These are phyloP conservation scores for Aspergillus kassunensis DNA, from an alignment of 495 filamentous ascomycete genomes.

Conservation along the genomic window DNA sequence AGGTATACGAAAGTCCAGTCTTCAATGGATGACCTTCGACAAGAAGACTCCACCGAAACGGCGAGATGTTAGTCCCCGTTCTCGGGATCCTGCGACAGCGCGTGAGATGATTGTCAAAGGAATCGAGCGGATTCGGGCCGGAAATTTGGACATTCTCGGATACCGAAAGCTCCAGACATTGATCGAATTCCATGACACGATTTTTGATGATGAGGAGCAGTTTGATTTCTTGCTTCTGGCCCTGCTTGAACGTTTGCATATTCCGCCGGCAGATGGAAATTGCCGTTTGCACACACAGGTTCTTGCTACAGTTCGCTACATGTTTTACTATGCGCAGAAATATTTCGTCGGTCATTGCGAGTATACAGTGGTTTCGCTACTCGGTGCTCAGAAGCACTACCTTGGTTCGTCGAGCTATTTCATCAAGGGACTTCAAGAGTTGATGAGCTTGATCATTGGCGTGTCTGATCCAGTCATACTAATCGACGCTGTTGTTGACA, in stretches of 20 bases:
- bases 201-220: constrained; percentile 50
- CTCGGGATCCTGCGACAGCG: constrained; percentile 46
- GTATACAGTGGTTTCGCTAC: constrained; percentile 60
- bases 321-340: constrained; percentile 63
- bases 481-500: constrained; percentile 49
- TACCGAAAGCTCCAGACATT: constrained; percentile 85
- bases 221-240: constrained; percentile 72
- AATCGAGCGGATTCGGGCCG: constrained; percentile 65
- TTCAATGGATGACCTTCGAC: constrained; percentile 16
- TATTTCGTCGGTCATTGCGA: constrained; percentile 63
- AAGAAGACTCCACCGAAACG: constrained; percentile 15
- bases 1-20: not conserved
- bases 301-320: constrained; percentile 71
- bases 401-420: constrained; percentile 50
- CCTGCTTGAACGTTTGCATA: constrained; percentile 72
- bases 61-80: constrained; percentile 35
- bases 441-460: constrained; percentile 49
- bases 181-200: constrained; percentile 61
- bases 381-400: constrained; percentile 58
- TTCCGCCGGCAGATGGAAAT: constrained; percentile 56
- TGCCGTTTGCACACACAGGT: constrained; percentile 81
- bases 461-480: constrained; percentile 42
- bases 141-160: constrained; percentile 76
- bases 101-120: constrained; percentile 67
- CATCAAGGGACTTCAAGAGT: constrained; percentile 54